Conservation (phyloP, 352 stramenopile species). For the Phytophthora syringae region DNA sequence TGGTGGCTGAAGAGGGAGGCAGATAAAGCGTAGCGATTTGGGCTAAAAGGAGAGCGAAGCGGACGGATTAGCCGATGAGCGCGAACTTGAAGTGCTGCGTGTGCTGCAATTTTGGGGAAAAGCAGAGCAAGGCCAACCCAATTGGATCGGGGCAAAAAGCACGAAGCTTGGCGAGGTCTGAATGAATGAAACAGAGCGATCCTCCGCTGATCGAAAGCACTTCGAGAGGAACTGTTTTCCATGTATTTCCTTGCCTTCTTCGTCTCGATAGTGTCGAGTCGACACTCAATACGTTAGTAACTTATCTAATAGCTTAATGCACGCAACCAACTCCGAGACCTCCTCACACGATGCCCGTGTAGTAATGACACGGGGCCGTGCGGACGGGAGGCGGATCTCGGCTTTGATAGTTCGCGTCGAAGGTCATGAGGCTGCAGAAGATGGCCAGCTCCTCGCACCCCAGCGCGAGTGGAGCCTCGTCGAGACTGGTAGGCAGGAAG, state of each 20-base stretch:
- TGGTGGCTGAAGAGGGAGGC: not conserved
- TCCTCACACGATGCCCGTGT: too few relatives aligned
- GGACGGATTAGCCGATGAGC: not conserved
- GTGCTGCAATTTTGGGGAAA: too few relatives aligned
- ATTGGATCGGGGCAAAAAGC: not conserved
- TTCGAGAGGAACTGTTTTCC: conserved; percentile 8
- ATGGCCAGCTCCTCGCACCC: too few relatives aligned
- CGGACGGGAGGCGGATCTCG: conserved; percentile 15
- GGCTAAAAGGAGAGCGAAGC: conserved; percentile 10
- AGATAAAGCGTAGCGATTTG: conserved; percentile 25
- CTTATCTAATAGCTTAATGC: conserved; percentile 23
- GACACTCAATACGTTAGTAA: conserved; percentile 29
- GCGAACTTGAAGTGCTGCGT: too few relatives aligned
- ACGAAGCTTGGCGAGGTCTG: too few relatives aligned
- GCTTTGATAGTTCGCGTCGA: conserved; percentile 47
- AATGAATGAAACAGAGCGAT: too few relatives aligned
- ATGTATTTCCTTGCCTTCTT: conserved; percentile 9
- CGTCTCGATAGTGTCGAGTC: too few relatives aligned
- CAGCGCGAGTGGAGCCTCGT: too few relatives aligned
- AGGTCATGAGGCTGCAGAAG: too few relatives aligned
- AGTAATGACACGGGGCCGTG: conserved; percentile 32
- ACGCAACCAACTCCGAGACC: conserved; percentile 35
- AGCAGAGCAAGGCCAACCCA: too few relatives aligned
- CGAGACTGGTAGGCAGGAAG: too few relatives aligned
- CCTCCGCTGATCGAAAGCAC: not conserved